Evolutionary conservation across 768 basidiomycete species (phyloP), one percentile per base, ranked within the genome.

Genomic region (Coprinellus micaceus): DNA sequence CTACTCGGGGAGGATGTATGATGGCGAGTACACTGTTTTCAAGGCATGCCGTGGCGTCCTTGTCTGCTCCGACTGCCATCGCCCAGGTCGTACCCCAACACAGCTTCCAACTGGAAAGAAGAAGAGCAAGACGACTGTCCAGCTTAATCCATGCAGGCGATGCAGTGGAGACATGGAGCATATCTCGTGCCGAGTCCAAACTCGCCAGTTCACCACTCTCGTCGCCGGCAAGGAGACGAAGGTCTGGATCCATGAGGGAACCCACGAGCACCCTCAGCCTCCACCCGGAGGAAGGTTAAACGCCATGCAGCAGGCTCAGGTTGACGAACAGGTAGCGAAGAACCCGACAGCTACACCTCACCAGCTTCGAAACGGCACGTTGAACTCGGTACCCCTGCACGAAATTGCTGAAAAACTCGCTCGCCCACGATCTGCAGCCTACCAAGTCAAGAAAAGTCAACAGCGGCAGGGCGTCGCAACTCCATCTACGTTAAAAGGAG

Each of bases 341-440:
- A 48, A 59, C n/a, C 58, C 52, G 3, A 30, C 56, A n/a, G 63
- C 64, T 11, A 47, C 44, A 30, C 51, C 60, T 17, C 63, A 64
- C 48, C 28, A 59, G 45, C 46, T 66, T 28, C 59, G 61, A 5
- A 61, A 60, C 52, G 64, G 64, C 1, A 53, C 26, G 15, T 57
- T 61, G 12, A 60, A 60, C 1, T 67, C 65, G 17, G 37, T 60
- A 13, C 65, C 65, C 4, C 29, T 64, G 3, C 22, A 51, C 17
- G 55, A 63, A 17, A 65, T 68, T 22, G 53, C 62, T 2, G 22
- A 48, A 9, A 41, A 29, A 13, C 57, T 68, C 6, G 60, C 66
- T 0, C 59, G 60, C 52, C 62, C 65, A 2, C 25, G 62, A 1
- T 45, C 56, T 2, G 66, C 66, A 5, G 59, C 60, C 2, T 61